These are phyloP conservation scores for Omphalotus guepiniiformis DNA, from an alignment of 768 basidiomycete species.

Conservation along the genomic window DNA sequence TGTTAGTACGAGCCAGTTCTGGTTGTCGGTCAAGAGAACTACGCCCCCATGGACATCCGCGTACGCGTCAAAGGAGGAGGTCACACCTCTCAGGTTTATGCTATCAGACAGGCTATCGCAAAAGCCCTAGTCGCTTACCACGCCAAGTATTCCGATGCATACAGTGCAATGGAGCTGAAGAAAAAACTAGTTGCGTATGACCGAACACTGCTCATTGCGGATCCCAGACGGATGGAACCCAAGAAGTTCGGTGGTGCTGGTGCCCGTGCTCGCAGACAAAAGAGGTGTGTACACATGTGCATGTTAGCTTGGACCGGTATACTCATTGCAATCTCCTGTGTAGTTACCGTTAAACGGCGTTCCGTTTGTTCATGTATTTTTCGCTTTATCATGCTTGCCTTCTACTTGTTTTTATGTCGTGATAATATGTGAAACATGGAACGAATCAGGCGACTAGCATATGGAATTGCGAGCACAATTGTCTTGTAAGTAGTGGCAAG, in stretches of 20 bases:
- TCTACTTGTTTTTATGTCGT: slow-evolving; percentile 5
- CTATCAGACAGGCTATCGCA: slow-evolving; percentile 97
- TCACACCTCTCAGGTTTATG: slow-evolving; percentile 98
- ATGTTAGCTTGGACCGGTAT: background rate
- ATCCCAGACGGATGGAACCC: slow-evolving; percentile 97
- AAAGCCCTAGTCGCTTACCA: slow-evolving; percentile 98
- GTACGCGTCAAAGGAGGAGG: slow-evolving; percentile 99
- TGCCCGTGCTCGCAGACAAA: slow-evolving; percentile 98
- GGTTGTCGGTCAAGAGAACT: slow-evolving; percentile 86
- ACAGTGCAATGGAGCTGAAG: slow-evolving; percentile 95
- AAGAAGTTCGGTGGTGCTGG: slow-evolving; percentile 99
- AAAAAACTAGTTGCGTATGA: slow-evolving; percentile 97
- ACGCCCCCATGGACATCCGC: slow-evolving; percentile 87
- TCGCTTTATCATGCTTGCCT: slow-evolving; percentile 2
- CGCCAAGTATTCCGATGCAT: slow-evolving; percentile 98
- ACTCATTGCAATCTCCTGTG: slow-evolving; percentile 8
- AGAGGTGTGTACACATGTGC: slow-evolving; percentile 86
- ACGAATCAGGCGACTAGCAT: too few species aligned
- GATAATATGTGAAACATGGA: slow-evolving; percentile 6
- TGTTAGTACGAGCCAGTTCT: slow-evolving; percentile 98
- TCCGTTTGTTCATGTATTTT: slow-evolving; percentile 31
- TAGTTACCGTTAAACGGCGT: slow-evolving; percentile 79
- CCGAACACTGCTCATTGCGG: slow-evolving; percentile 83
- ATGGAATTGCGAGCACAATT: too few species aligned
- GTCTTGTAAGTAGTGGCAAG: too few species aligned